phyloP scores from a whole-genome alignment of 768 basidiomycete species.

The Suillus hirtellus region DNA sequence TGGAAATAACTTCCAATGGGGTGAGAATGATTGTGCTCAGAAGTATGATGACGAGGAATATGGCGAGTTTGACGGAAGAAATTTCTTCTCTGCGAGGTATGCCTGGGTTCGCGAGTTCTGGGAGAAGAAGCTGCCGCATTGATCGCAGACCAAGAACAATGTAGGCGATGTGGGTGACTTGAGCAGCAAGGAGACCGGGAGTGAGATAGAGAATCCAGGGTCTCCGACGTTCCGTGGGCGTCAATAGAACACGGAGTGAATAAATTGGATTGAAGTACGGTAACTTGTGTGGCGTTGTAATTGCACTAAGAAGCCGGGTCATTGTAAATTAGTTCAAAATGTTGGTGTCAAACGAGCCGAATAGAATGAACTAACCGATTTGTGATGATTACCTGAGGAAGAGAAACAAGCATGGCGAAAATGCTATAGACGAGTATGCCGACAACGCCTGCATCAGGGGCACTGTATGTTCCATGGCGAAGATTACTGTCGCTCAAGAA shows the following conservation, averaged over 20 bases:
- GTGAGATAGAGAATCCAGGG: slow-evolving; percentile 84
- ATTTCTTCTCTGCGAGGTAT: slow-evolving; percentile 41
- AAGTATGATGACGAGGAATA: slow-evolving; percentile 59
- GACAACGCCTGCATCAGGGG: slow-evolving; percentile 60
- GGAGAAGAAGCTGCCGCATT: slow-evolving; percentile 55
- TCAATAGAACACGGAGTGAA: slow-evolving; percentile 70
- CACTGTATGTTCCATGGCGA: slow-evolving; percentile 63
- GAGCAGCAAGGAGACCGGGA: slow-evolving; percentile 56
- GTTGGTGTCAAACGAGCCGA: not conserved
- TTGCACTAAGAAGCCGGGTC: slow-evolving; percentile 49
- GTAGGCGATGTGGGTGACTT: slow-evolving; percentile 47
- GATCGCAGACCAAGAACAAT: slow-evolving; percentile 43
- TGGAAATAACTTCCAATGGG: slow-evolving; percentile 79
- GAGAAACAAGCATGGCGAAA: slow-evolving; percentile 61
- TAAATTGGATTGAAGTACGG: slow-evolving; percentile 58
- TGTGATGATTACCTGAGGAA: slow-evolving; percentile 73
- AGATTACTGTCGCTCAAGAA: slow-evolving; percentile 59
- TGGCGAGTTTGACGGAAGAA: slow-evolving; percentile 47
- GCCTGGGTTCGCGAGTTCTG: slow-evolving; percentile 44
- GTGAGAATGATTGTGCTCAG: slow-evolving; percentile 61
- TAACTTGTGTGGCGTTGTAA: slow-evolving; percentile 80
- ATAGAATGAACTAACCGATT: slow-evolving; percentile 56
- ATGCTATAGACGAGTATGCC: slow-evolving; percentile 67
- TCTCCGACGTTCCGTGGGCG: slow-evolving; percentile 74
- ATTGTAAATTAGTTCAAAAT: not conserved